Evolutionary conservation across 2,329 filamentous ascomycete species (phyloP), one percentile per base, ranked within the genome.

Genomic region (Aureobasidium sp.): DNA sequence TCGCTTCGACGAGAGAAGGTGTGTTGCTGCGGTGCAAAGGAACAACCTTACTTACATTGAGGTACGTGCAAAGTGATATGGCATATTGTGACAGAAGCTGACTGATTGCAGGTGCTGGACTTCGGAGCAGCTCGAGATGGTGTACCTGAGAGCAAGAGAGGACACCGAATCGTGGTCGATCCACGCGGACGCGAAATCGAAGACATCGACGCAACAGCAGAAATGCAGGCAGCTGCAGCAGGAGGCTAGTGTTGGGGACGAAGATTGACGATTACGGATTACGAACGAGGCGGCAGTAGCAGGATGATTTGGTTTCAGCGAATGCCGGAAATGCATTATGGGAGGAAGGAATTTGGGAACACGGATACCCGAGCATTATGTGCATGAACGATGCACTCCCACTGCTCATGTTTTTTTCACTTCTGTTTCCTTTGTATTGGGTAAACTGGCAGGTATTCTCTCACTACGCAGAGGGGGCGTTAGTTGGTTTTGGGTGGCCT

Each of bases 121-220:
- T 99, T 97, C 76, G 94, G 94, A 63, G 94, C 94, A 66, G 87
- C 90, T 52, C 88, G 94, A 67, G 94, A 99, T 71, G 93, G 93
- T 59, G 84, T 91, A 64, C 84, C 90, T 3, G 82, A 85, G 17
- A 86, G 88, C 66, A 84, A 92, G 68, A 85, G 93, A 48, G 92
- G 92, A 47, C 86, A 85, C 68, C 87, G 93, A 51, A 92, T 92
- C 62, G 79, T 82, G 8, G 80, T 82, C 59, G 77, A 82, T 62
- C 59, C 61, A 8, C 68, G 66, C 46, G 72, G 72, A 27, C 64
- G 64, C 24, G 72, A 74, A 59, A 73, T 70, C 27, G 68, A 69
- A 59, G 72, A 74, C 48, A 65, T 71, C 24, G 72, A 73, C 10
- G 60, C 51, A 26, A 39, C 39, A 24, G 36, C 61, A 34, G 60